Evolutionary conservation across 148 eudicot genomes (phyloP), one percentile per base, ranked within the genome.

Genomic region (Oxyria digyna): DNA sequence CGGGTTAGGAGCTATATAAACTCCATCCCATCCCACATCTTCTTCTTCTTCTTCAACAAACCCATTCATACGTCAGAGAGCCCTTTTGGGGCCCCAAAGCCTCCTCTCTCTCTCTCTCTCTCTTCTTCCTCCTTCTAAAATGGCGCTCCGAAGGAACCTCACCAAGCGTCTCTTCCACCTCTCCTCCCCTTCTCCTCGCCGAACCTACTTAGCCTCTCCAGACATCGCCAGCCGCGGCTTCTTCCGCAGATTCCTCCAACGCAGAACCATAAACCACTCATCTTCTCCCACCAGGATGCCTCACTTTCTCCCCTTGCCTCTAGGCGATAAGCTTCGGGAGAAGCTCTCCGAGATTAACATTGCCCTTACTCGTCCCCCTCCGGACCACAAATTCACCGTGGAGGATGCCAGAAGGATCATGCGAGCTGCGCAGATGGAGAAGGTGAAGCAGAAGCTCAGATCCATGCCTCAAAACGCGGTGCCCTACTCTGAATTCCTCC

Each of bases 131-230:
- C 57, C 33, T 41, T 41, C 67, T 45, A 23, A 73, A 80, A 85
- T 85, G 89, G 86, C 89, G 66, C 79, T 85, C 65, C 84, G 81
- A 7, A 71, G 78, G 59, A 45, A 74, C 9, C 63, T 83, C 7
- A 8, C 86, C 9, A 83, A 79, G 75, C 83, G 85, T 18, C 67
- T 79, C 4, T 49, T 76, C 67, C 65, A 32, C 69, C 37, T 32
- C 42, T 8, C 41, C 49, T 21, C 21, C 24, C n/a, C n/a, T n/a
- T n/a, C n/a, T 3, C 49, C 74, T 21, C 72, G 71, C 46, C 75
- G 74, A 13, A 74, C 70, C 32, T 71, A 71, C 70, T 42, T 73
- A 0, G 65, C 80, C 1, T 20, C 75, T 32, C 80, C 83, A 23
- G 69, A 62, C 4, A 23, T 73, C 64, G 57, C 67, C 68, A 45